Evolutionary conservation across 495 filamentous ascomycete species (phyloP), one percentile per base, ranked within the genome.

Genomic region (Penicillium odoratum): DNA sequence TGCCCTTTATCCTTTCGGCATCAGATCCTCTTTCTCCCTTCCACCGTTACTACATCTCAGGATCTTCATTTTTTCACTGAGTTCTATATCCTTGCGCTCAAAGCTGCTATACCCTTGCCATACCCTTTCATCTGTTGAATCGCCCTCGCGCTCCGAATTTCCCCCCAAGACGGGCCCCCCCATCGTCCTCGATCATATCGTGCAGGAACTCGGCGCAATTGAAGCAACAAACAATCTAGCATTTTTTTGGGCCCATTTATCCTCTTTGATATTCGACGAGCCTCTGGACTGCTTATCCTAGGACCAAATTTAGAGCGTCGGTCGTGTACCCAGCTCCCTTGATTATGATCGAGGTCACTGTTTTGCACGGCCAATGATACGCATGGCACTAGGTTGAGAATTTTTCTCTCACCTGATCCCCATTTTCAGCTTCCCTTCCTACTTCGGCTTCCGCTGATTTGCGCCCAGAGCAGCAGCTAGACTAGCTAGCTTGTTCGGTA

Each of bases 331-430:
- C 25, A 31, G 48, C 30, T 31, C 44, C 40, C 43, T 55, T 62
- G 64, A 69, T 68, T 69, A 69, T 69, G 67, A 60, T 42, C 62
- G 56, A 47, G 64, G 55, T 55, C 43, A 44, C 63, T 56, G 52
- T 47, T 48, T 50, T 52, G 28, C 40, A 61, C 53, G 53, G 64
- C 55, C 58, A 62, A 34, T 61, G 62, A 64, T 66, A 70, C 58
- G 66, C 56, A 73, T 73, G 71, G 69, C 69, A 66, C 53, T 60
- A 45, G 56, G 57, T 45, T 70, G 65, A 72, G 58, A 46, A 58
- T 31, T 26, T 46, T 49, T 36, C 33, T 52, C 40, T 59, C 25
- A 44, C 48, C 47, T 57, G 51, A 57, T 53, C 47, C 60, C 61
- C 30, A 64, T 45, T 46, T n/a, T 55, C 49, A 42, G 66, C 63